A percentile compares a stretch with the other conserved stretches of the same genome.
These are phyloP conservation scores for Jatropha multifida DNA, from an alignment of 441 rosid species.

Conservation along the genomic window DNA sequence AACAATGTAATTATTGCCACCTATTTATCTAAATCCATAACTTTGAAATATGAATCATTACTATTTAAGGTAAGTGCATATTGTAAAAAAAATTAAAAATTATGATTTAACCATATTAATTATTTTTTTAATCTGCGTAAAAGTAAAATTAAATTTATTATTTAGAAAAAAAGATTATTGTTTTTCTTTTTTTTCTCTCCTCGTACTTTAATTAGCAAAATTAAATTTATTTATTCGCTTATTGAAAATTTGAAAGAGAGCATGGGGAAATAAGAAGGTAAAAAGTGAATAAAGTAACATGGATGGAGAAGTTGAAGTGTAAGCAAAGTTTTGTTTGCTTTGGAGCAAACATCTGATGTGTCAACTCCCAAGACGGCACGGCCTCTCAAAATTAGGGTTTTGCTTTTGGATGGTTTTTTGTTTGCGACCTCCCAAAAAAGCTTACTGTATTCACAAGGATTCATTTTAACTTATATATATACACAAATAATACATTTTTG, in stretches of 20 bases:
- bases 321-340: conserved; percentile 36
- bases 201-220: too few species aligned
- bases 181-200: too few species aligned
- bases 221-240: not conserved
- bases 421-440: conserved; percentile 18
- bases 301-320: conserved; percentile 36
- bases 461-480: not conserved
- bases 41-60: too few species aligned
- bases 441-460: not conserved
- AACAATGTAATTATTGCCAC: too few species aligned
- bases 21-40: too few species aligned
- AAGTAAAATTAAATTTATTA: too few species aligned
- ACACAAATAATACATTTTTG: too few species aligned
- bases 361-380: conserved; percentile 71
- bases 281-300: not conserved
- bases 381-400: conserved; percentile 43
- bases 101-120: too few species aligned
- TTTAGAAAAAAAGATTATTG: too few species aligned
- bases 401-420: conserved; percentile 22
- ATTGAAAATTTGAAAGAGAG: conserved; percentile 6
- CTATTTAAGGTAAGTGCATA: too few species aligned
- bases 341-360: conserved; percentile 1
- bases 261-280: not conserved
- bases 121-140: too few species aligned
- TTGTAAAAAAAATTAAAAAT: too few species aligned